Conservation (phyloP, 2,329 filamentous ascomycete species). For the Monosporascus sp. region DNA sequence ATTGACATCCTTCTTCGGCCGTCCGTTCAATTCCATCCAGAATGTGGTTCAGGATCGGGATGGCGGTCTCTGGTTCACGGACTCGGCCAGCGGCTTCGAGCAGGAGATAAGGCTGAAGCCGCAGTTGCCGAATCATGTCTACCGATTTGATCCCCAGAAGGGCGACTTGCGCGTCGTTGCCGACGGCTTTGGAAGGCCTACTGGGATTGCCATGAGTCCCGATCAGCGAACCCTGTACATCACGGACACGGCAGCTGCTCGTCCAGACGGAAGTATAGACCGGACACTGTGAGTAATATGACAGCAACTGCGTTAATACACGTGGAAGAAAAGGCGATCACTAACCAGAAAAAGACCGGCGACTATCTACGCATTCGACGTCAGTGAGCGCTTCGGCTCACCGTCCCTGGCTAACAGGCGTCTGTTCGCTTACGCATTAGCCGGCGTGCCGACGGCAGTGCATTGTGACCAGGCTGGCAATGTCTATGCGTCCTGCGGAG, state of each 20-base stretch:
- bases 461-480: conserved; percentile 37
- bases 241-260: conserved; percentile 31
- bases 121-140: conserved; percentile 42
- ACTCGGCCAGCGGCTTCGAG: conserved; percentile 39
- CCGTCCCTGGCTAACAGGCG: conserved; percentile 43
- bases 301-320: neutral
- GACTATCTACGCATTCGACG: conserved; percentile 45
- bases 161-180: conserved; percentile 41
- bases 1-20: conserved; percentile 38
- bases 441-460: conserved; percentile 39
- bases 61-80: conserved; percentile 45
- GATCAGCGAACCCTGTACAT: conserved; percentile 37
- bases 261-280: conserved; percentile 24
- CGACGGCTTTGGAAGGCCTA: conserved; percentile 40
- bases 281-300: conserved; percentile 20
- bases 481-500: conserved; percentile 42
- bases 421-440: conserved; percentile 45
- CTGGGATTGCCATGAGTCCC: conserved; percentile 34
- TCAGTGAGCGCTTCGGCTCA: conserved; percentile 29
- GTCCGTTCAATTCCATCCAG: conserved; percentile 43
- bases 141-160: conserved; percentile 36
- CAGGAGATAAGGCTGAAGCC: conserved; percentile 39
- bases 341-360: conserved; percentile 18
- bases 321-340: neutral
- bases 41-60: conserved; percentile 34